phyloP scores from a whole-genome alignment of 2,329 filamentous ascomycete genomes.

The Xylaria digitata region DNA sequence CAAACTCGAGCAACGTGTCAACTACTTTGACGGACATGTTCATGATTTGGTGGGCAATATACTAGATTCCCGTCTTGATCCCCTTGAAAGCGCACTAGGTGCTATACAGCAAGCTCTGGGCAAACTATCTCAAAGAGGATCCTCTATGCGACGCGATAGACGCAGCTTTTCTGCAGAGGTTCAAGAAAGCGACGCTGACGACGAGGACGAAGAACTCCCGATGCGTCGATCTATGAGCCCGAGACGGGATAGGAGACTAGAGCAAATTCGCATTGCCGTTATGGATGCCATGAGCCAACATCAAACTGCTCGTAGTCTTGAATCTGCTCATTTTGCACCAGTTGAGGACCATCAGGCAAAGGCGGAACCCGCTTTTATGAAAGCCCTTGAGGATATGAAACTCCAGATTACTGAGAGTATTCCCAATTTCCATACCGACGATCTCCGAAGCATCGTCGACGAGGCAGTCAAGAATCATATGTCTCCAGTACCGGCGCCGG shows the following conservation, averaged over 20 bases:
- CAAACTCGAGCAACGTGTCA: constrained; percentile 82
- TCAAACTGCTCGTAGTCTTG: constrained; percentile 56
- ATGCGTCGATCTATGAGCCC: constrained; percentile 79
- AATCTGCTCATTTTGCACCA: constrained; percentile 46
- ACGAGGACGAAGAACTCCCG: constrained; percentile 82
- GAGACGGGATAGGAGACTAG: constrained; percentile 79
- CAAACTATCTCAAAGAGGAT: constrained; percentile 64
- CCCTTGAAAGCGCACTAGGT: constrained; percentile 82
- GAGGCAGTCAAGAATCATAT: constrained; percentile 70
- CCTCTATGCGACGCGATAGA: constrained; percentile 67
- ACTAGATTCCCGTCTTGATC: constrained; percentile 79
- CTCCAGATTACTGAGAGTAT: constrained; percentile 62
- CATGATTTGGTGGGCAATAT: constrained; percentile 85
- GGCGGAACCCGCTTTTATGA: constrained; percentile 65
- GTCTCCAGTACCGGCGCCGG: constrained; percentile 60
- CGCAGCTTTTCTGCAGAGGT: constrained; percentile 77
- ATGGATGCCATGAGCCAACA: constrained; percentile 77
- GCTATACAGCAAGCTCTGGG: constrained; percentile 78
- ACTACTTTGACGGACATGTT: constrained; percentile 92
- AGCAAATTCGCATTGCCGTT: constrained; percentile 81
- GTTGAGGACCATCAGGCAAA: constrained; percentile 48
- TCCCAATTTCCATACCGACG: constrained; percentile 60
- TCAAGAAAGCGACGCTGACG: constrained; percentile 90
- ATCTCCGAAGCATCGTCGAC: constrained; percentile 72
- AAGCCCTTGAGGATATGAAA: constrained; percentile 74